These are phyloP conservation scores for Eucalyptus melliodora DNA, from an alignment of 345 rosid species.

Conservation along the genomic window DNA sequence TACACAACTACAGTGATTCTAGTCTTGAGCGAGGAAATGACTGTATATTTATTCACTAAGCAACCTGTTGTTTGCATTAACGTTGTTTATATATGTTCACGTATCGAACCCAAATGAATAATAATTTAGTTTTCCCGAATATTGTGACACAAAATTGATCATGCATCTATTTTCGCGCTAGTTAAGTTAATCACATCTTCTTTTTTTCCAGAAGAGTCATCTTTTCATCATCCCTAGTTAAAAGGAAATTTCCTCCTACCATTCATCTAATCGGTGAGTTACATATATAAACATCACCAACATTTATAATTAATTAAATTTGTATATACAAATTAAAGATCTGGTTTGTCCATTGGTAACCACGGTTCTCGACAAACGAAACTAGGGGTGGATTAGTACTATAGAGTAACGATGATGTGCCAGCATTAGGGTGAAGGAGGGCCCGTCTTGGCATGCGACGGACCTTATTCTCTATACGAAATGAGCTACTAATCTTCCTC, in stretches of 20 bases:
- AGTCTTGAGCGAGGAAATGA: neutral
- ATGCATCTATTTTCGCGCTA: neutral
- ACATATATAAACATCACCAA: neutral
- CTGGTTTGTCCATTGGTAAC: neutral
- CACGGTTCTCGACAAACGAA: neutral
- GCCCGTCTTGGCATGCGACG: neutral
- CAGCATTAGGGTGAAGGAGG: neutral
- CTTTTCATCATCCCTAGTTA: neutral
- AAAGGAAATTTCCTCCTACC: neutral
- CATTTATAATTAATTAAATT: neutral
- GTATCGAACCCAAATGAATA: neutral
- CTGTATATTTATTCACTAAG: neutral
- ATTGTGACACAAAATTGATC: neutral
- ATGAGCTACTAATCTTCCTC: neutral
- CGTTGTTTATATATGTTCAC: neutral
- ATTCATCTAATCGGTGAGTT: neutral
- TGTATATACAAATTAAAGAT: neutral
- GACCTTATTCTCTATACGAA: neutral
- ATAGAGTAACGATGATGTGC: neutral
- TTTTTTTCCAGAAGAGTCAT: neutral
- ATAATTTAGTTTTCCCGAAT: neutral
- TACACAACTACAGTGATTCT: neutral
- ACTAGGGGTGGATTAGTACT: neutral
- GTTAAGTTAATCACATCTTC: neutral
- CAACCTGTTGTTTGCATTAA: neutral